A percentile compares a stretch with the other conserved stretches of the same genome.
These are phyloP conservation scores for Fusarium circinatum DNA, from an alignment of 2,329 filamentous ascomycete genomes.

Conservation along the genomic window DNA sequence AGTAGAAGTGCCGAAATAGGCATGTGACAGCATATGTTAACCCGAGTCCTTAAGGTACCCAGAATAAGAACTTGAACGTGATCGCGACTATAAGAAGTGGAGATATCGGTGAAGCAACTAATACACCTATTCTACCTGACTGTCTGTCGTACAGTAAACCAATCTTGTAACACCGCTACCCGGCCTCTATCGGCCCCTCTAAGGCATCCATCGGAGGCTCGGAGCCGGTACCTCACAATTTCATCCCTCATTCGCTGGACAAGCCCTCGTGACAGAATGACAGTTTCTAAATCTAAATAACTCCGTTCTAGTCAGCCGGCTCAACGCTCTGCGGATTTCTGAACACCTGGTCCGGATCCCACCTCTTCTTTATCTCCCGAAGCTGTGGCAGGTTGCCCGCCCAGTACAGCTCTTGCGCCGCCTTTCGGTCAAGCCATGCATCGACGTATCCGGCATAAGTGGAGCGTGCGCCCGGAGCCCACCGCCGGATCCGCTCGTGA, in stretches of 20 bases:
- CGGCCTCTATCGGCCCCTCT: constrained; percentile 28
- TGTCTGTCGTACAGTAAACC: neutral
- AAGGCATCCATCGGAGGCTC: constrained; percentile 13
- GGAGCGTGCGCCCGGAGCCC: constrained; percentile 50
- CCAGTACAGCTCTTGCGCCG: constrained; percentile 53
- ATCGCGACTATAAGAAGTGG: neutral
- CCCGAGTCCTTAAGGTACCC: neutral
- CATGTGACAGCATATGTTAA: neutral
- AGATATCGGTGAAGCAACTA: neutral
- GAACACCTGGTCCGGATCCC: constrained; percentile 53
- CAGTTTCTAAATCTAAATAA: neutral
- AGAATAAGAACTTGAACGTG: too few relatives aligned
- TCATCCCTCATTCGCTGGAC: neutral
- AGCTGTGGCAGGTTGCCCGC: constrained; percentile 49
- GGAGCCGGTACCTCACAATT: constrained; percentile 8
- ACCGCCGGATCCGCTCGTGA: constrained; percentile 53
- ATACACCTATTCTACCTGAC: neutral
- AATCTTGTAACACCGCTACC: neutral
- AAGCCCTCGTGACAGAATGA: constrained; percentile 7
- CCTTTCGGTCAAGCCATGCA: constrained; percentile 53
- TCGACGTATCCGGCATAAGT: constrained; percentile 74
- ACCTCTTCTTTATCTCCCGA: constrained; percentile 47
- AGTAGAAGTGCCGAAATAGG: too few relatives aligned
- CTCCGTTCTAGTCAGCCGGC: constrained; percentile 51
- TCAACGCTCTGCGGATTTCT: constrained; percentile 51